Percentiles rank a stretch among this genome's conserved stretches.
phyloP scores from a whole-genome alignment of 176 grass and related monocot species.

The Paspalum notatum region DNA sequence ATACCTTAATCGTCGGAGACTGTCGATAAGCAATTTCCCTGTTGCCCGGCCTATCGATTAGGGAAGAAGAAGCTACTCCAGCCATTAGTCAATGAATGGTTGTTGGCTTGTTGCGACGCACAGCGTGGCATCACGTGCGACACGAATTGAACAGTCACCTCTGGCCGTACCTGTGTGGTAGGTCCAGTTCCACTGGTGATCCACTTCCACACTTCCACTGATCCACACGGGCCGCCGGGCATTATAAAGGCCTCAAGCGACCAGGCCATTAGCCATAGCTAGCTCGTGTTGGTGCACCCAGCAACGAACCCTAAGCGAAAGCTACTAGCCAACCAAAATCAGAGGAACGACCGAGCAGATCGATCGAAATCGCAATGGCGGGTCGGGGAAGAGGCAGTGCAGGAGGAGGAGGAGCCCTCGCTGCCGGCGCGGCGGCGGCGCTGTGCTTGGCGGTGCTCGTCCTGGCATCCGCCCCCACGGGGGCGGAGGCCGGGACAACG shows the following conservation, averaged over 20 bases:
- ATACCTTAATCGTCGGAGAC: too few relatives aligned
- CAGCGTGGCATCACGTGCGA: constrained; percentile 7
- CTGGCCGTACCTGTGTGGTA: not conserved
- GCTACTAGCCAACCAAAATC: too few relatives aligned
- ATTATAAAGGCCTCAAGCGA: too few relatives aligned
- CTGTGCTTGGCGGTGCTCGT: constrained; percentile 18
- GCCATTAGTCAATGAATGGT: not conserved
- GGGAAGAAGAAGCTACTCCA: too few relatives aligned
- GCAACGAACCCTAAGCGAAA: too few relatives aligned
- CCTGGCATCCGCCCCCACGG: not conserved
- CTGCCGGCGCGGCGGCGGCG: not conserved
- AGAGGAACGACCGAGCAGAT: too few relatives aligned
- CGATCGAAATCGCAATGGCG: not conserved
- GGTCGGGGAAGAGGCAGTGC: constrained; percentile 41
- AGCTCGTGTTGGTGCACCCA: too few relatives aligned
- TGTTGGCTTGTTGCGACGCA: not conserved
- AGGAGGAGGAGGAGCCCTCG: not conserved
- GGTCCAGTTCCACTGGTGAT: not conserved
- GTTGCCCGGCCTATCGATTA: too few relatives aligned
- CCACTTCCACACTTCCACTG: too few relatives aligned
- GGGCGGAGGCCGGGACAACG: constrained; percentile 12
- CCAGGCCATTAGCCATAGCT: too few relatives aligned
- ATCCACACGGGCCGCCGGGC: not conserved
- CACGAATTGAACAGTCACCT: not conserved
- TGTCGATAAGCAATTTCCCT: too few relatives aligned